Conservation (phyloP, 2,329 filamentous ascomycete genomes). For the Paraphaeosphaeria sporulosa region DNA sequence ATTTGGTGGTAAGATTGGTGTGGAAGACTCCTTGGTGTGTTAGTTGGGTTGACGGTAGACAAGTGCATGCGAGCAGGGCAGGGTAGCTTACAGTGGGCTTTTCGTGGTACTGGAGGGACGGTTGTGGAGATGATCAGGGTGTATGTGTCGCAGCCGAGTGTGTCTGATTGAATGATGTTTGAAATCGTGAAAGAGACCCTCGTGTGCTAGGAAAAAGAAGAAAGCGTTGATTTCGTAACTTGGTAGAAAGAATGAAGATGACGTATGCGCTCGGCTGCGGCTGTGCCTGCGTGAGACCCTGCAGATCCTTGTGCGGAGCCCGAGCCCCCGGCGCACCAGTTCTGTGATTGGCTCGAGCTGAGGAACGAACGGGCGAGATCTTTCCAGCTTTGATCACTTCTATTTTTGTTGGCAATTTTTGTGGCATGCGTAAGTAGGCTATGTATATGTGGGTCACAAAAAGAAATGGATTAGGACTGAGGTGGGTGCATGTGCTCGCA, state of each 20-base stretch:
- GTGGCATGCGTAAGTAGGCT: no score
- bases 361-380: neutral
- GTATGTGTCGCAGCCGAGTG: no score
- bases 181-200: neutral
- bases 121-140: no score
- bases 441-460: no score
- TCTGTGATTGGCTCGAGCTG: neutral
- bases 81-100: no score
- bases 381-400: no score
- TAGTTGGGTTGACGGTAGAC: neutral
- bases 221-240: neutral
- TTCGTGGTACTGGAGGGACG: no score
- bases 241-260: neutral
- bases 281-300: neutral
- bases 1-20: neutral
- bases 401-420: neutral
- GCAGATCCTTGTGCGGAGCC: neutral
- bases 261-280: neutral
- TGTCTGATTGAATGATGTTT: no score
- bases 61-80: no score
- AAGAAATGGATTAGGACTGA: no score
- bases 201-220: neutral
- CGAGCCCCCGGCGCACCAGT: no score
- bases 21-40: neutral
- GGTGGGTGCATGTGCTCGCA: no score